phyloP scores from a whole-genome alignment of 768 basidiomycete genomes.

The Mycena alexandri region DNA sequence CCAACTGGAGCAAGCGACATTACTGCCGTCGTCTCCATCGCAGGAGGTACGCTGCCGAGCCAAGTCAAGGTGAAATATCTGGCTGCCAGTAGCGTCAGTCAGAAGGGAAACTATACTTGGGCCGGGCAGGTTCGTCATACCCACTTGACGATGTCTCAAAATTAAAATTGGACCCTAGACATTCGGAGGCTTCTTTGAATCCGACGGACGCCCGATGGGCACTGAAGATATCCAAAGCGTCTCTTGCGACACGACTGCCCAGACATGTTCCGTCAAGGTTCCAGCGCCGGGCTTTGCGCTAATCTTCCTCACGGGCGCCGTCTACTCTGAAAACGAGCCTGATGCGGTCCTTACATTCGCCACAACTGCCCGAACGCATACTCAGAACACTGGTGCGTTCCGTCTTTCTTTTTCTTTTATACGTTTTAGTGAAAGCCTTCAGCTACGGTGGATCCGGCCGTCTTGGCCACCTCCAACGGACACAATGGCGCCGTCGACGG shows the following conservation, averaged over 20 bases:
- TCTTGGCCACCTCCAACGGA: no score
- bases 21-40: constrained; percentile 62
- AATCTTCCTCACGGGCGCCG: constrained; percentile 71
- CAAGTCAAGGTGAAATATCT: constrained; percentile 67
- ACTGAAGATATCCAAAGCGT: constrained; percentile 67
- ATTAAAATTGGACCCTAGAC: constrained; percentile 53
- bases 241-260: constrained; percentile 64
- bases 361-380: constrained; percentile 12
- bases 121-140: constrained; percentile 70
- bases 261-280: constrained; percentile 71
- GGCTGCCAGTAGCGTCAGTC: constrained; percentile 63
- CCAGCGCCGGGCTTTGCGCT: constrained; percentile 81
- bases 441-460: no score
- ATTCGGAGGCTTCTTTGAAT: constrained; percentile 69
- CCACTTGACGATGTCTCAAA: no score
- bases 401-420: background rate
- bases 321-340: constrained; percentile 42
- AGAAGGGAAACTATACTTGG: constrained; percentile 79
- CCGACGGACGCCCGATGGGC: constrained; percentile 77
- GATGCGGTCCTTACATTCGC: constrained; percentile 6
- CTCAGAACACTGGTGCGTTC: constrained; percentile 7
- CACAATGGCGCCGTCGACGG: background rate
- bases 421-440: no score
- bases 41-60: constrained; percentile 53
- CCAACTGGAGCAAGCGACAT: constrained; percentile 52